Evolutionary conservation across 1,139 yeast genomes (phyloP).

Genomic region (Yamadazyma triangularis): DNA sequence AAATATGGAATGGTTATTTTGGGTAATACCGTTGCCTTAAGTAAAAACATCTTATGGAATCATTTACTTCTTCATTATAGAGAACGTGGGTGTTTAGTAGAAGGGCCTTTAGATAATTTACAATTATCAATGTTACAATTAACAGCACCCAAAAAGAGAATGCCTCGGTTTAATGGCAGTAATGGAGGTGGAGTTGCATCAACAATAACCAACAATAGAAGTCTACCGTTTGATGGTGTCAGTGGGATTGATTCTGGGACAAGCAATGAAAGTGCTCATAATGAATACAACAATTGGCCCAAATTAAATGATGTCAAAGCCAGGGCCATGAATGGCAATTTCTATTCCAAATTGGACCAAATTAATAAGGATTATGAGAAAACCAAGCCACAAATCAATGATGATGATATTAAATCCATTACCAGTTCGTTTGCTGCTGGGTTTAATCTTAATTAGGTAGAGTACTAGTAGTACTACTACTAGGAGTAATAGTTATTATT

Average conservation of each 20-base stretch:
- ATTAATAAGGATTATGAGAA: constrained; percentile 17
- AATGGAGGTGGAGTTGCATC: no score
- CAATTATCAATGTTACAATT: constrained; percentile 70
- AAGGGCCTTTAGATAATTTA: constrained; percentile 82
- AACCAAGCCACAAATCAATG: constrained; percentile 24
- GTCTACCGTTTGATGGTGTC: no score
- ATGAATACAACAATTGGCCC: constrained; percentile 29
- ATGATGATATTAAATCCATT: constrained; percentile 46
- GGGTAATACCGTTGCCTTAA: constrained; percentile 80
- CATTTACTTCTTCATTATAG: constrained; percentile 73
- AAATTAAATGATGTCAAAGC: constrained; percentile 9
- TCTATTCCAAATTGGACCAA: constrained; percentile 37
- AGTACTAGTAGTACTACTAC: no score
- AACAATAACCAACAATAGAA: no score
- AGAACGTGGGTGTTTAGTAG: constrained; percentile 84
- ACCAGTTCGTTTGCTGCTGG: constrained; percentile 46
- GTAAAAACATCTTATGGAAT: constrained; percentile 75
- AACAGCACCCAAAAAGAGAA: constrained; percentile 5
- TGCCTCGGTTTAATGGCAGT: not conserved
- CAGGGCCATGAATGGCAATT: constrained; percentile 33
- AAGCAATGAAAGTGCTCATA: not conserved
- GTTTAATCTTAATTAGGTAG: constrained; percentile 19
- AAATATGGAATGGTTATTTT: constrained; percentile 77
- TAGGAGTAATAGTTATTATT: no score
- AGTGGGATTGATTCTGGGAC: no score